Conservation (phyloP, 2,329 filamentous ascomycete genomes). For the Byssothecium circinans region DNA sequence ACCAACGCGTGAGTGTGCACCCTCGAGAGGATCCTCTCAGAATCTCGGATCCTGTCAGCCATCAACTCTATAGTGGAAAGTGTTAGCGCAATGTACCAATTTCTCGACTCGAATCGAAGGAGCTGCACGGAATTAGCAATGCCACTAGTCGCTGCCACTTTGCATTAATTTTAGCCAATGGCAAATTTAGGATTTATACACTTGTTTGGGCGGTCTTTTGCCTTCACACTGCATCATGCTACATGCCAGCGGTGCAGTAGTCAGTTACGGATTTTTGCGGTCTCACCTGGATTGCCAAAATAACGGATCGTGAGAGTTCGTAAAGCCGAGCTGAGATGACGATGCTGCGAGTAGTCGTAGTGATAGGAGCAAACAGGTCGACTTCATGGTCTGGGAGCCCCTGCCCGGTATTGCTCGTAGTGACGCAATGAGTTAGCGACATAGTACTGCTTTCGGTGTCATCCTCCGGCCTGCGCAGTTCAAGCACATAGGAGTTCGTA, state of each 20-base stretch:
- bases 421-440: not conserved
- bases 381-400: conserved; percentile 4
- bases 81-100: conserved; percentile 16
- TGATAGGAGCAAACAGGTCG: conserved; percentile 3
- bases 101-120: conserved; percentile 16
- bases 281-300: conserved; percentile 14
- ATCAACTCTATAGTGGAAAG: conserved; percentile 16
- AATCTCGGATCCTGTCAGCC: conserved; percentile 18
- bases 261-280: conserved; percentile 15
- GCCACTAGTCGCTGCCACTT: conserved; percentile 12
- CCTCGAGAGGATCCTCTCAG: conserved; percentile 5
- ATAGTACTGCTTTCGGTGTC: too few species aligned
- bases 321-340: conserved; percentile 15
- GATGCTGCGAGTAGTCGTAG: conserved; percentile 12
- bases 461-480: not conserved
- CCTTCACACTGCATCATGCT: conserved; percentile 20
- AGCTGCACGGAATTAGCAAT: conserved; percentile 23
- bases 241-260: conserved; percentile 15
- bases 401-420: not conserved
- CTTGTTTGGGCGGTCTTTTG: conserved; percentile 17
- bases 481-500: too few species aligned
- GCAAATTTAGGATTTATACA: conserved; percentile 22
- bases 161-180: conserved; percentile 28
- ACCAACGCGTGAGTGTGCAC: conserved; percentile 7
- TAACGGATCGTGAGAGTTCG: conserved; percentile 7